phyloP scores from a whole-genome alignment of 768 basidiomycete genomes.

The Rickenella mellea region DNA sequence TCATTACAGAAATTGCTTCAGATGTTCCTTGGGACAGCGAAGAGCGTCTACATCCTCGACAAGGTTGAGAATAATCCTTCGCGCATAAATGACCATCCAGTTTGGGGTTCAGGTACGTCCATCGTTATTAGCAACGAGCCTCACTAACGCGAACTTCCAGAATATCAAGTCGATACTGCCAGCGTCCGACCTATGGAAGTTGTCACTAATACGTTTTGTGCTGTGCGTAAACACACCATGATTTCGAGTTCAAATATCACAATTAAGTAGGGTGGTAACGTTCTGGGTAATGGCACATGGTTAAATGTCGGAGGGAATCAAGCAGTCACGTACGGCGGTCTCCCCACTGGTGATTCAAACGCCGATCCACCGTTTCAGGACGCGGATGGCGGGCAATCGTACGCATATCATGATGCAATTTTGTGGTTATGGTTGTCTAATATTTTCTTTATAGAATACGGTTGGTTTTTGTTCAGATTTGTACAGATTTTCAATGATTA shows the following conservation, averaged over 20 bases:
- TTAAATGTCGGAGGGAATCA: constrained; percentile 69
- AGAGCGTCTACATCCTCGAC: constrained; percentile 61
- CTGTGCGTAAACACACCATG: constrained; percentile 32
- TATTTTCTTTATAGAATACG: too few species aligned
- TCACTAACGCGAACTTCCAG: too few species aligned
- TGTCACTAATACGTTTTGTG: constrained; percentile 76
- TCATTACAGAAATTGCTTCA: constrained; percentile 6
- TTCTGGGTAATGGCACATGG: constrained; percentile 76
- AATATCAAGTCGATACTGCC: constrained; percentile 49
- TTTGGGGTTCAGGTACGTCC: constrained; percentile 52
- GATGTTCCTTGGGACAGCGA: constrained; percentile 34
- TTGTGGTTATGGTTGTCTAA: neutral
- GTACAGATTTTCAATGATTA: neutral
- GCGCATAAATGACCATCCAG: constrained; percentile 57
- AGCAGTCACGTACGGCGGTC: constrained; percentile 54
- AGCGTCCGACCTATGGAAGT: constrained; percentile 63
- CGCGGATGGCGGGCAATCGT: constrained; percentile 57
- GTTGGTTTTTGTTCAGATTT: too few species aligned
- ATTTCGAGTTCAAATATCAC: neutral
- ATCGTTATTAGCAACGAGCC: neutral
- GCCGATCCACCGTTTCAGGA: constrained; percentile 47
- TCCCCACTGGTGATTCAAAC: constrained; percentile 30
- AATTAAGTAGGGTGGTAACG: constrained; percentile 24
- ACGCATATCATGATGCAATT: constrained; percentile 40
- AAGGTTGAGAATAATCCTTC: constrained; percentile 71